phyloP scores from a whole-genome alignment of 2,329 filamentous ascomycete species.

The Xylaria sp. region DNA sequence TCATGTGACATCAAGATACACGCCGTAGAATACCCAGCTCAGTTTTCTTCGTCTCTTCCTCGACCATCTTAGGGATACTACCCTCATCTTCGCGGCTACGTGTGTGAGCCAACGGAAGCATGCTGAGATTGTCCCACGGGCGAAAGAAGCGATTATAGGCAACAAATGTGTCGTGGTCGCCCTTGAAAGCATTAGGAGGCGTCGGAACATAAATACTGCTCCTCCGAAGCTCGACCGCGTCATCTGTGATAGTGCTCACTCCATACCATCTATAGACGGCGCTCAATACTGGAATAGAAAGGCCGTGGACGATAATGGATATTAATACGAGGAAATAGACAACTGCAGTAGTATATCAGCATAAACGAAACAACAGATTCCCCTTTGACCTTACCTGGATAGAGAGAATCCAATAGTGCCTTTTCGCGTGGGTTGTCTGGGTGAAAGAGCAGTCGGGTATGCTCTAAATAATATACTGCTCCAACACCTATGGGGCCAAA shows the following conservation, averaged over 20 bases:
- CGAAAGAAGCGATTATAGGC: slow-evolving; percentile 61
- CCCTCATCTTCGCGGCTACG: slow-evolving; percentile 21
- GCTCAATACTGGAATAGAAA: slow-evolving; percentile 59
- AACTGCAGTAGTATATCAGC: slow-evolving; percentile 38
- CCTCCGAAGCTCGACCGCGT: slow-evolving; percentile 53
- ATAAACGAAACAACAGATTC: not conserved
- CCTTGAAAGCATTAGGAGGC: slow-evolving; percentile 54
- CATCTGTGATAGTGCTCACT: slow-evolving; percentile 56
- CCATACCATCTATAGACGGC: slow-evolving; percentile 52
- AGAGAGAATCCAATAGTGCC: slow-evolving; percentile 51
- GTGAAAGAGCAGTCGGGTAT: slow-evolving; percentile 54
- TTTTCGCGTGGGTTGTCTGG: slow-evolving; percentile 39
- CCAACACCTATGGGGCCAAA: slow-evolving; percentile 83
- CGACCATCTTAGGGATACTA: not conserved
- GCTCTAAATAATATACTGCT: slow-evolving; percentile 77
- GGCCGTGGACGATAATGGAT: slow-evolving; percentile 58
- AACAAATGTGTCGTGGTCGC: slow-evolving; percentile 53
- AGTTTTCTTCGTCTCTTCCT: slow-evolving; percentile 19
- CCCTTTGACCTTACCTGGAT: slow-evolving; percentile 43
- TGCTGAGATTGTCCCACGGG: slow-evolving; percentile 40
- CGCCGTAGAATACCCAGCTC: not conserved
- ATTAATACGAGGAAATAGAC: slow-evolving; percentile 56
- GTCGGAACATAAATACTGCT: slow-evolving; percentile 50
- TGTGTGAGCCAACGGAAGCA: slow-evolving; percentile 29
- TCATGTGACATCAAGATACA: not conserved